phyloP scores from a whole-genome alignment of 495 filamentous ascomycete genomes.

The Daldinia childiae region DNA sequence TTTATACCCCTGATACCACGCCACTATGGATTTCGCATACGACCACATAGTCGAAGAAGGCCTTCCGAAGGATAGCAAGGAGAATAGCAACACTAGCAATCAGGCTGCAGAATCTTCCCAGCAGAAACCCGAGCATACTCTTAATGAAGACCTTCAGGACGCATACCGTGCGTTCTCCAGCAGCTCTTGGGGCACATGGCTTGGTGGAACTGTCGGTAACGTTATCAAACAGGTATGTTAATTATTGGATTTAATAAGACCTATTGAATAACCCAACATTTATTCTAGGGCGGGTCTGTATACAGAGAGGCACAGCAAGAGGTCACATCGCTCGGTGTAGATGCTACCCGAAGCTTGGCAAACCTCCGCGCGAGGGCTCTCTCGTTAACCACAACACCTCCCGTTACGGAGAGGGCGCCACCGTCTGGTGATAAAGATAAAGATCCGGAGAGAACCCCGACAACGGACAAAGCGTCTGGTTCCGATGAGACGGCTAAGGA shows the following conservation, averaged over 20 bases:
- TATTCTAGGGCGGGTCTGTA: conserved; percentile 77
- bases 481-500: conserved; percentile 67
- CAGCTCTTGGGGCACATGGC: conserved; percentile 87
- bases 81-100: conserved; percentile 53
- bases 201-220: conserved; percentile 88
- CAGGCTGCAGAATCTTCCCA: conserved; percentile 37
- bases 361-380: conserved; percentile 78
- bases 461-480: conserved; percentile 50
- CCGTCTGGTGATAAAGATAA: conserved; percentile 47
- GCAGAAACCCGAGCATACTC: conserved; percentile 63
- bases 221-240: conserved; percentile 82
- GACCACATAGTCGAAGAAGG: conserved; percentile 93
- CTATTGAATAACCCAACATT: conserved; percentile 19
- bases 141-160: conserved; percentile 92
- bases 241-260: neutral
- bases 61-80: conserved; percentile 66
- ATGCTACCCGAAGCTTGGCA: conserved; percentile 84
- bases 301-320: conserved; percentile 86
- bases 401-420: conserved; percentile 25
- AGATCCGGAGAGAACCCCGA: conserved; percentile 54
- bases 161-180: conserved; percentile 92
- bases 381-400: conserved; percentile 64
- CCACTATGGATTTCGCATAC: conserved; percentile 91
- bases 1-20: conserved; percentile 43
- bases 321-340: conserved; percentile 76